Base-by-base conservation (phyloP, 306 rosid genomes). In the Vigna hirtella region DNA sequence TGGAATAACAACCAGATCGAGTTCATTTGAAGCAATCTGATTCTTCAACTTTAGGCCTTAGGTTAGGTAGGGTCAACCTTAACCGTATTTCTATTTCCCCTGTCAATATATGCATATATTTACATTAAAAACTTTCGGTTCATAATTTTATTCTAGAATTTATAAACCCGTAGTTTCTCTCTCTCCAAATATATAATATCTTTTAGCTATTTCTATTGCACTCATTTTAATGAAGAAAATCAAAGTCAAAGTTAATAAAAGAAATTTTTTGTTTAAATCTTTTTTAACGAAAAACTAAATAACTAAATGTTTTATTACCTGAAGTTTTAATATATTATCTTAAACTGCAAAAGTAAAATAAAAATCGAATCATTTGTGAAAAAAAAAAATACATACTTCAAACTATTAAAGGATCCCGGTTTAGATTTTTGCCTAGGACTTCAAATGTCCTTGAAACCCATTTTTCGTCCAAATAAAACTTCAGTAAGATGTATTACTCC, bases 21-120 rank as follows among this genome's bases (percentile, higher is more conserved):
- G 34, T 71, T 71, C 50, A 30, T 34, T 52, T 71, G 64, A 71
- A 72, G 49, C 64, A 38, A 72, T 7, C 12, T 72, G 10, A 55
- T 72, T 36, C 20, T 36, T 30, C 20, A 65, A 38, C 32, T 18
- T 36, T 65, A 65, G 2, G 26, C 5, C 28, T 17, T 53, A 53
- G 59, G 24, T 52, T 7, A 0, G 70, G 71, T 7, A 3, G 70
- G 71, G 9, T 30, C 52, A 18, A 20, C 51, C 20, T 65, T 65
- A 8, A 62, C 10, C 0, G 20, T 11, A 0, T 62, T 49, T 63
- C 26, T 3, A 63, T 59, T 28, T 59, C 28, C 5, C 45, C 45
- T 8, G 2, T 7, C 45, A 40, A 51, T 4, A 50, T 16, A 16
- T 16, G 22, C 20, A 51, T 7, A n/a, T 2, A 49, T 49, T 47